These are phyloP conservation scores for Trametes polyzona DNA, from an alignment of 1,284 basidiomycete species.

Conservation along the genomic window DNA sequence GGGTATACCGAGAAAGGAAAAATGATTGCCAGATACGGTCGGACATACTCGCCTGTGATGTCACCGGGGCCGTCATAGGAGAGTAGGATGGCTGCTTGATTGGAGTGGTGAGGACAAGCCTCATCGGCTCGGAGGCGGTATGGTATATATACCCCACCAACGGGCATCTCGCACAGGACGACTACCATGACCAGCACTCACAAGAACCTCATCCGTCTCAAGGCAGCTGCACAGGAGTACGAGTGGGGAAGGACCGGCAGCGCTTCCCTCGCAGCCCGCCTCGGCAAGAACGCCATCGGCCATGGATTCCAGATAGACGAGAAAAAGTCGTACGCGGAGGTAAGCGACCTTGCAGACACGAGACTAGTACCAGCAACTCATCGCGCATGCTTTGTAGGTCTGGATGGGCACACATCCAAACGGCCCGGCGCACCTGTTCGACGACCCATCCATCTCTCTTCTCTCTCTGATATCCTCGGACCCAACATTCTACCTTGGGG, in stretches of 20 bases:
- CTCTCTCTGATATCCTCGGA: slow-evolving; percentile 56
- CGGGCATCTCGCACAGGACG: no score
- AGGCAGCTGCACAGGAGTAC: slow-evolving; percentile 69
- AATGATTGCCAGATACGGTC: background rate
- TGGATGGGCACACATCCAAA: slow-evolving; percentile 95
- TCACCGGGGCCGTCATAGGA: background rate
- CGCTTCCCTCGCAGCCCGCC: slow-evolving; percentile 61
- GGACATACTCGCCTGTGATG: background rate
- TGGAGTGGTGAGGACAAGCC: background rate
- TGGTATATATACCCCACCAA: slow-evolving; percentile 5
- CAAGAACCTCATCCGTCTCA: slow-evolving; percentile 49
- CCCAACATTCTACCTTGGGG: slow-evolving; percentile 69
- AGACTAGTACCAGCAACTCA: background rate
- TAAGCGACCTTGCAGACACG: no score
- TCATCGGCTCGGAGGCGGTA: background rate
- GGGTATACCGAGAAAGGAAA: background rate
- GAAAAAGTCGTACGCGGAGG: slow-evolving; percentile 65
- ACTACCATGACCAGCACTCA: background rate
- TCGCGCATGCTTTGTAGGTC: slow-evolving; percentile 51
- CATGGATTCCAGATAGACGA: slow-evolving; percentile 53
- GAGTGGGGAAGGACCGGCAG: slow-evolving; percentile 72
- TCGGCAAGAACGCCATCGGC: slow-evolving; percentile 44
- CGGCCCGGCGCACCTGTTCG: slow-evolving; percentile 46
- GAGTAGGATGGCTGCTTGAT: background rate
- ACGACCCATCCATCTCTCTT: slow-evolving; percentile 74